Evolutionary conservation across 1,284 basidiomycete genomes (phyloP).

Genomic region (Hemileia vastatrix): DNA sequence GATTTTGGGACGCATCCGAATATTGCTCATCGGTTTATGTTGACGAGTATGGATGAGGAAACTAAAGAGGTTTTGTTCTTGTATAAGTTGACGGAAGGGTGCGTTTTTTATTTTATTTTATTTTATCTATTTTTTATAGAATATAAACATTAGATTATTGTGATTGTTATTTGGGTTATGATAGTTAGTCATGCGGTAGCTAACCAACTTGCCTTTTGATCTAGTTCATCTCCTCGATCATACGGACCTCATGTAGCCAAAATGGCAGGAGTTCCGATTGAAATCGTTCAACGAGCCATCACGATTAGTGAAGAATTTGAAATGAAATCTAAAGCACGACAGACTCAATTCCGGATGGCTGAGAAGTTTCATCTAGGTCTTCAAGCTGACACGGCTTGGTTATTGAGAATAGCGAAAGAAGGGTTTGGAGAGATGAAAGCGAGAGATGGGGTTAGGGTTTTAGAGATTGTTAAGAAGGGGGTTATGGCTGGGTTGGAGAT

Average conservation of each 20-base stretch:
- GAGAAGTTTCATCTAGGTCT: conserved; percentile 2
- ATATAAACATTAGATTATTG: not conserved
- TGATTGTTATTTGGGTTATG: not conserved
- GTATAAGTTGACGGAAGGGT: conserved; percentile 87
- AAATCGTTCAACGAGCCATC: conserved; percentile 72
- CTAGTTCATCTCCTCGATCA: conserved; percentile 32
- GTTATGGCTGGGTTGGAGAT: too few species aligned
- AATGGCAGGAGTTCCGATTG: conserved; percentile 30
- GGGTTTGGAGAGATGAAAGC: too few species aligned
- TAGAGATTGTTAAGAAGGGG: too few species aligned
- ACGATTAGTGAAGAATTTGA: conserved; percentile 79
- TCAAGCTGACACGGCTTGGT: conserved; percentile 19
- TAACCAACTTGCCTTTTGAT: conserved; percentile 2
- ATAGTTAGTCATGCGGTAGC: not conserved
- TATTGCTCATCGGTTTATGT: conserved; percentile 87
- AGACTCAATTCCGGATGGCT: not conserved
- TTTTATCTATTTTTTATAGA: not conserved
- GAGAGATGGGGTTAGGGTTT: too few species aligned
- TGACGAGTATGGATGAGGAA: conserved; percentile 78
- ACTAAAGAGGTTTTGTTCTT: conserved; percentile 80
- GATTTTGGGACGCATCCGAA: conserved; percentile 84
- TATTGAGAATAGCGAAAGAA: too few species aligned
- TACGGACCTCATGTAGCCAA: conserved; percentile 35
- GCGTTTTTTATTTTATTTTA: conserved; percentile 50
- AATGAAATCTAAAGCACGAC: conserved; percentile 48